Conservation (phyloP, 306 rosid species). For the Medicago ruthenica region DNA sequence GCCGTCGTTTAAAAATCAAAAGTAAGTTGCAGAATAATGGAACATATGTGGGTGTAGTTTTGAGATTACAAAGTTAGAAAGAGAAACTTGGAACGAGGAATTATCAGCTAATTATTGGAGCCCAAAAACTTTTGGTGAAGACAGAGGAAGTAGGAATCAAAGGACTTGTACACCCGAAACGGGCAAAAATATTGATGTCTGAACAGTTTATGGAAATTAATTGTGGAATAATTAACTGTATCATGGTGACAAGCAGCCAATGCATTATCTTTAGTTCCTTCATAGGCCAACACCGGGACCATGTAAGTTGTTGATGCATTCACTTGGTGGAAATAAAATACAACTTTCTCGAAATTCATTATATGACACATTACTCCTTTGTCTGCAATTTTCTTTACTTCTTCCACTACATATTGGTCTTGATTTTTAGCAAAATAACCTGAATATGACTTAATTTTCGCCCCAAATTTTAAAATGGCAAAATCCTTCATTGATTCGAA, state of each 20-base stretch:
- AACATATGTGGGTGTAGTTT: too few relatives aligned
- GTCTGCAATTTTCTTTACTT: conserved; percentile 2
- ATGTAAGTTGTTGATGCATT: conserved; percentile 3
- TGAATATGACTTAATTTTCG: not conserved
- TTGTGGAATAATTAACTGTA: too few relatives aligned
- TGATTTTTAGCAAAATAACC: not conserved
- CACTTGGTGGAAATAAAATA: not conserved
- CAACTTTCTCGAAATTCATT: not conserved
- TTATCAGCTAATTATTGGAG: too few relatives aligned
- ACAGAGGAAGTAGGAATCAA: too few relatives aligned
- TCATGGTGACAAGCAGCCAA: conserved; percentile 7
- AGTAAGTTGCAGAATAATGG: too few relatives aligned
- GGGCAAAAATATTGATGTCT: too few relatives aligned
- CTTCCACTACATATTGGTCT: not conserved
- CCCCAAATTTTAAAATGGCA: not conserved
- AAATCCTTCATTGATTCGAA: not conserved
- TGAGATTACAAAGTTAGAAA: too few relatives aligned
- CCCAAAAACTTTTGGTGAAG: too few relatives aligned
- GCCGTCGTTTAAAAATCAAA: too few relatives aligned
- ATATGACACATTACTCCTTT: conserved; percentile 3
- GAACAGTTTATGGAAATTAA: too few relatives aligned
- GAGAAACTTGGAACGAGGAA: too few relatives aligned
- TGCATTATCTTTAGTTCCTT: not conserved
- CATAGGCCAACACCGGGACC: not conserved
- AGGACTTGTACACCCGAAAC: too few relatives aligned